Conservation (phyloP, 2,329 filamentous ascomycete species). For the Phaeomoniella chlamydospora region DNA sequence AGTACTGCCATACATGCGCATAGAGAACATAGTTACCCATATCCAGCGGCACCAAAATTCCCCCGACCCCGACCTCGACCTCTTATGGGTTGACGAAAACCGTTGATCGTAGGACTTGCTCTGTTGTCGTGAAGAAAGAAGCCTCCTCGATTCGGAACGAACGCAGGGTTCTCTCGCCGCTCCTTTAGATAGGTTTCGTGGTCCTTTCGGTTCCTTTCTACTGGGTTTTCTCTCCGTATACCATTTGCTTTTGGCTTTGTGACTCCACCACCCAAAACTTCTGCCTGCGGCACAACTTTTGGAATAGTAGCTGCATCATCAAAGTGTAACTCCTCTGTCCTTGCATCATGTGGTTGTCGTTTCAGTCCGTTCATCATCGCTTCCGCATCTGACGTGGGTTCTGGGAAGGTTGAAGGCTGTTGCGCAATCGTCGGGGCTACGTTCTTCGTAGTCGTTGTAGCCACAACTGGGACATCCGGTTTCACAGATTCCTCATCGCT, state of each 20-base stretch:
- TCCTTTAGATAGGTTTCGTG: slow-evolving; percentile 85
- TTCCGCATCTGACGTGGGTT: slow-evolving; percentile 35
- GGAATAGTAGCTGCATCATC: slow-evolving; percentile 25
- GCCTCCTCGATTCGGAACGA: slow-evolving; percentile 83
- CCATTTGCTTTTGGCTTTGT: background rate
- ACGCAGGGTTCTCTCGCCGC: slow-evolving; percentile 76
- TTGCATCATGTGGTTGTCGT: slow-evolving; percentile 24
- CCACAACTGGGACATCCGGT: slow-evolving; percentile 11
- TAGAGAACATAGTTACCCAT: slow-evolving; percentile 47
- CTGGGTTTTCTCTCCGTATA: slow-evolving; percentile 40
- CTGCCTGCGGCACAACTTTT: slow-evolving; percentile 5
- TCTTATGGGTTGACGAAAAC: slow-evolving; percentile 58
- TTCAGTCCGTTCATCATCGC: slow-evolving; percentile 46
- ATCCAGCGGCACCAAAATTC: slow-evolving; percentile 40
- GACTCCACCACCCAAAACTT: background rate
- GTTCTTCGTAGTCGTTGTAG: slow-evolving; percentile 8
- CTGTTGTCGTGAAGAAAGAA: slow-evolving; percentile 97
- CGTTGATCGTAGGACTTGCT: slow-evolving; percentile 63
- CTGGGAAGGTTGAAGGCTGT: slow-evolving; percentile 14
- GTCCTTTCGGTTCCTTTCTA: slow-evolving; percentile 64
- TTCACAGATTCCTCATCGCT: slow-evolving; percentile 34
- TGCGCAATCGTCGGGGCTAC: slow-evolving; percentile 8
- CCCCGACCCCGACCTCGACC: slow-evolving; percentile 47
- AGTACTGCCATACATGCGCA: background rate
- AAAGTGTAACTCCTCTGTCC: slow-evolving; percentile 34